Evolutionary conservation across 1,284 basidiomycete species (phyloP), one percentile per base, ranked within the genome.

Genomic region (Leccinum colubrinum): DNA sequence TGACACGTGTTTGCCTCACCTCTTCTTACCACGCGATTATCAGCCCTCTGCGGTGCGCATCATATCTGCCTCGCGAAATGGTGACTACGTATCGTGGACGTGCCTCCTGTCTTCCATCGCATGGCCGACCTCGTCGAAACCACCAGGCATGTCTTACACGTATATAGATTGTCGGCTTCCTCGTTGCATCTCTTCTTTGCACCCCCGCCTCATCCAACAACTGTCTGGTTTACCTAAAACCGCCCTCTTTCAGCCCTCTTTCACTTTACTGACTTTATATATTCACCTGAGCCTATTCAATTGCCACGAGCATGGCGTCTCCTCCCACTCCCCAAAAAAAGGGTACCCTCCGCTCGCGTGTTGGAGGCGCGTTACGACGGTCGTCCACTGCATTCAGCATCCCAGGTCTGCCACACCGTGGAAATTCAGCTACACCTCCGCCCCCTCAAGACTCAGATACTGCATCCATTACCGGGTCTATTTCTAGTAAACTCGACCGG

Each of bases 111-210:
- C 67, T 56, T 55, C 64, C 20, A 60, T 61, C 65, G 69, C 74
- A 62, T 75, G 70, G 74, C 59, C 54, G 48, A 64, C 72, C 72
- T 75, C 72, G 59, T 76, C 74, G 75, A 76, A 74, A 65, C 70
- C 73, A 53, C 66, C 74, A 75, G 72, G 72, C 72, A 61, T 70
- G 62, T 37, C 52, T 57, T 63, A 22, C 63, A 53, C 64, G 30
- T 75, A 75, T 71, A 71, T 74, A 74, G 69, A 59, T 59, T 55
- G 65, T 64, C 66, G 63, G 63, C 62, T 62, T 66, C 59, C 55
- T 67, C 63, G 56, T 58, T 51, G 62, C 69, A 57, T 57, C 59
- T 41, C 59, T 63, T 63, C 71, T 59, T 69, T 65, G 64, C 59
- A 61, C 64, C 39, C 63, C 62, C 61, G 70, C 61, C 58, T 64